Evolutionary conservation across 345 rosid species (phyloP), one percentile per base, ranked within the genome.

Genomic region (Eucalyptus decipiens): DNA sequence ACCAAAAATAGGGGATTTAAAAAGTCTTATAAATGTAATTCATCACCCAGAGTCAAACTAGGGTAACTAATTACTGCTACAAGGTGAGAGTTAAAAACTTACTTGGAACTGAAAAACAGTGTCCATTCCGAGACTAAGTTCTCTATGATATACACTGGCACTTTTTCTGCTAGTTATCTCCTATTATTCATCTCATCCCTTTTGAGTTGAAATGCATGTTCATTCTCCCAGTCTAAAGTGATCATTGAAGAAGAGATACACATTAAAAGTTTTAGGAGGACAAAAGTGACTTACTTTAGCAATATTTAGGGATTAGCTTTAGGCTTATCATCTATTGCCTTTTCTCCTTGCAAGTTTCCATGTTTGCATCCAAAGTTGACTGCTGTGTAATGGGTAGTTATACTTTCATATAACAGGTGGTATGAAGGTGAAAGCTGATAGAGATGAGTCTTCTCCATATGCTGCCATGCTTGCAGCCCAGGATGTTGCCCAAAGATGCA

Each of bases 401-500:
- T 11, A 21, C 34, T 43, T 47, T 86, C 37, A 34, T 86, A 60
- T 26, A 42, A 30, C 65, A 88, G 89, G 89, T 19, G 89, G 99
- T 24, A 96, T 97, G 99, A 97, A 97, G 94, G 99, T 97, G 90
- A 97, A 97, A 92, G 99, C 99, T 42, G 98, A 96, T 72, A 94
- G 98, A 91, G 98, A 96, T 91, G 98, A 96, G 89, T 96, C 98
- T 48, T 96, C 98, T 50, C 98, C 98, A 17, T 96, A 96, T 86
- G 98, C 98, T 26, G 98, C 98, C 60, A 95, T 96, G 97, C 98
- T 96, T 95, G 98, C 98, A n/a, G 96, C 98, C 11, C 98, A 96
- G 88, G 98, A 96, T 92, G 98, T 96, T 92, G 58, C 97, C 80
- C 94, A 93, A 90, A 90, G 96, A 90, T 96, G 97, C 97, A 96